A percentile compares a stretch with the other conserved stretches of the same genome.
These are phyloP conservation scores for Ceratobasidium sp. DNA, from an alignment of 1,284 basidiomycete genomes.

Conservation along the genomic window DNA sequence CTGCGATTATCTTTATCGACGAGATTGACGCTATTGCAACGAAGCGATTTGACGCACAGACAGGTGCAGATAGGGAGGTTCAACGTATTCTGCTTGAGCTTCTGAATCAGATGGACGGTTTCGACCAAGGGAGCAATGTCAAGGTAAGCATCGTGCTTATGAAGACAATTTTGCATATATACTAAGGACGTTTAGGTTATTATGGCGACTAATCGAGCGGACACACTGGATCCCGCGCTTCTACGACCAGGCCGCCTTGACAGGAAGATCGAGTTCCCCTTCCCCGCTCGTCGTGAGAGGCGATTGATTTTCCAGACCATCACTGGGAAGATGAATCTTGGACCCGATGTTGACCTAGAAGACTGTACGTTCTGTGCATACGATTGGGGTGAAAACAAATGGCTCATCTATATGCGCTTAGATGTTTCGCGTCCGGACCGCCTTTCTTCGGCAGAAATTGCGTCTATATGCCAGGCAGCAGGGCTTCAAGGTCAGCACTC, in stretches of 20 bases:
- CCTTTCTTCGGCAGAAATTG: conserved; percentile 95
- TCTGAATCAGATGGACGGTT: conserved; percentile 99
- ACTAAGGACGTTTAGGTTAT: conserved; percentile 75
- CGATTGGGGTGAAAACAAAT: background rate
- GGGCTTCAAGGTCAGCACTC: conserved; percentile 86
- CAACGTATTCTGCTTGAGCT: conserved; percentile 99
- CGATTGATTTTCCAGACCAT: conserved; percentile 99
- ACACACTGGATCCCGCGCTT: conserved; percentile 95
- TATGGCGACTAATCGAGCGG: conserved; percentile 97
- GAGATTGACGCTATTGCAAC: conserved; percentile 99
- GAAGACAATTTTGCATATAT: too few species aligned
- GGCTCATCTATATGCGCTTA: conserved; percentile 55
- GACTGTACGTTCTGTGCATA: conserved; percentile 76
- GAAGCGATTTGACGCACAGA: conserved; percentile 99
- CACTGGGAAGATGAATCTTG: conserved; percentile 97
- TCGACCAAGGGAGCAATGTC: conserved; percentile 98
- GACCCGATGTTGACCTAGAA: conserved; percentile 97
- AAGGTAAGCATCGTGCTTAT: conserved; percentile 76
- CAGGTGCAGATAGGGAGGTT: conserved; percentile 99
- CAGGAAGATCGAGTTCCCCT: conserved; percentile 98
- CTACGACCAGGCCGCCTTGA: conserved; percentile 98
- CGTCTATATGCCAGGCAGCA: conserved; percentile 96
- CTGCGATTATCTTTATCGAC: conserved; percentile 99
- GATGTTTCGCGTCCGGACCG: conserved; percentile 97
- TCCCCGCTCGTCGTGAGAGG: conserved; percentile 94